Evolutionary conservation across 768 basidiomycete species (phyloP), one percentile per base, ranked within the genome.

Genomic region (Boletus reticuloceps): DNA sequence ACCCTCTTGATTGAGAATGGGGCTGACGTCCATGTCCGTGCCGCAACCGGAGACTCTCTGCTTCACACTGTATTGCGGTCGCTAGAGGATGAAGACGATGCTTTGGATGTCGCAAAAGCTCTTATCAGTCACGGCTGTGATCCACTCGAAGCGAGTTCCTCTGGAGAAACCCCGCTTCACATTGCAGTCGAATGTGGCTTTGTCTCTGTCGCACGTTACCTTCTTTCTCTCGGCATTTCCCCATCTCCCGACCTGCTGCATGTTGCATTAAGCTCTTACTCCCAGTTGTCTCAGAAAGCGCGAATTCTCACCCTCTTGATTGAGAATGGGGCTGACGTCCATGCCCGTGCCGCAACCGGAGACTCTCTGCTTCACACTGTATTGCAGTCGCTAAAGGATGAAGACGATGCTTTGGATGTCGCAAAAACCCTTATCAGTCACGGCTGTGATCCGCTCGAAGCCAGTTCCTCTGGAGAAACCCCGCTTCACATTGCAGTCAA

Each of bases 11-110:
- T 27, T 1, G 1, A 27, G 25, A 27, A 1, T 27, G 25, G 25
- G 6, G 25, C 25, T 1, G 1, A 27, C 1, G 6, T 27, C 25
- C 25, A 27, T 7, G 25, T 5, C 25, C 25, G 25, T 1, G 1
- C 25, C 25, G 25, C 25, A 27, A 27, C 25, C 1, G 25, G 25
- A 27, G 25, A 27, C 25, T 1, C 25, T 27, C 1, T 27, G 1
- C 25, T 27, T 1, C 25, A 27, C 25, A 6, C 25, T 1, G 5
- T 1, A 27, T 27, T 27, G 25, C 25, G 6, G 1, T 27, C 6
- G 25, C 1, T 6, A 6, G 1, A 1, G 25, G 1, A 27, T 27
- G 25, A 27, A 27, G 6, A 1, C 25, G 1, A 27, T 27, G 1
- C 6, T 27, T 27, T 27, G 25, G 25, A 27, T 6, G 25, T 27